Evolutionary conservation across 805 yeast species (phyloP).

Genomic region (Blastobotrys peoriensis): DNA sequence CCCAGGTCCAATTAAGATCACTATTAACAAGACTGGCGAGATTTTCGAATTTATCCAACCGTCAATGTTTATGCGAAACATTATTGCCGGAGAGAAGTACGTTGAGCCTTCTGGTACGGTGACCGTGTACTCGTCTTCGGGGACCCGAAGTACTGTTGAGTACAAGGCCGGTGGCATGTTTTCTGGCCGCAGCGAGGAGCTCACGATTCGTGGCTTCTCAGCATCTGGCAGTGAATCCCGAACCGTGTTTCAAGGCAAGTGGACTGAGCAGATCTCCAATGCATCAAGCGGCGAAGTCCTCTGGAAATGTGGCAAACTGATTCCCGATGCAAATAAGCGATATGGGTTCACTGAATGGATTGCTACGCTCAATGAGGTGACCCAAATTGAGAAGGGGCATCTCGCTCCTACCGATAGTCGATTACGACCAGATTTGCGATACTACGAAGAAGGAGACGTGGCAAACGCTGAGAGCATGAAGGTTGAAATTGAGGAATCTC

Average conservation of each 20-base stretch:
- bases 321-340: conserved; percentile 52
- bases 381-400: conserved; percentile 55
- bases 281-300: conserved; percentile 29
- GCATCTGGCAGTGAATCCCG: conserved; percentile 28
- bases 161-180: conserved; percentile 83
- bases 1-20: conserved; percentile 59
- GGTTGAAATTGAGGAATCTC: conserved; percentile 65
- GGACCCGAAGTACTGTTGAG: conserved; percentile 60
- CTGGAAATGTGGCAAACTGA: conserved; percentile 69
- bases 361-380: conserved; percentile 73
- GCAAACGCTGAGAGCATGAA: conserved; percentile 70
- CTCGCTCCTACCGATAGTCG: conserved; percentile 88
- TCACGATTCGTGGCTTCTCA: conserved; percentile 31
- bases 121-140: conserved; percentile 61
- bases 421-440: conserved; percentile 75
- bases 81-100: conserved; percentile 93
- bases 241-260: conserved; percentile 50
- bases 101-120: conserved; percentile 75
- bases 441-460: conserved; percentile 62
- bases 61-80: conserved; percentile 70
- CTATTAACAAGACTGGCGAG: conserved; percentile 57
- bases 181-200: conserved; percentile 71
- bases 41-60: conserved; percentile 77
- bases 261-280: conserved; percentile 63
- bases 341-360: conserved; percentile 86